A percentile compares a stretch with the other conserved stretches of the same genome.
Evolutionary conservation across 805 yeast species (phyloP).

Genomic region (Candida palmyrensis): DNA sequence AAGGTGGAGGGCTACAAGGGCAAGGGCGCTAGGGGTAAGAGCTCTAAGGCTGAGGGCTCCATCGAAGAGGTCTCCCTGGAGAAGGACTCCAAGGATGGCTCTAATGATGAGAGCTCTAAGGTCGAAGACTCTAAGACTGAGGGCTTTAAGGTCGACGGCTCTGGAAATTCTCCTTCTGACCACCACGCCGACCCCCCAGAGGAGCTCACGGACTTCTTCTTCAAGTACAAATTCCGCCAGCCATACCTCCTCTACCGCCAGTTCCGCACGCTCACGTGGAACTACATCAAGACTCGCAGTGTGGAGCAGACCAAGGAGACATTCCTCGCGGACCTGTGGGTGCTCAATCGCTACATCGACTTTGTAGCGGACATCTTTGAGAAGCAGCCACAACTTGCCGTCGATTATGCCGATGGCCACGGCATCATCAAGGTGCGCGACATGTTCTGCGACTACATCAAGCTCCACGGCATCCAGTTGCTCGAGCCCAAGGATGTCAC

Average conservation of each 20-base stretch:
- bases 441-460: conserved; percentile 48
- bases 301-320: conserved; percentile 35
- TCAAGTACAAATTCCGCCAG: conserved; percentile 92
- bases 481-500: conserved; percentile 16
- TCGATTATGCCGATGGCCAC: conserved; percentile 47
- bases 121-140: no score
- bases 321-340: conserved; percentile 55
- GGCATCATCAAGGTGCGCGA: conserved; percentile 76
- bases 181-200: no score
- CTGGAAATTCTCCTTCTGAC: no score
- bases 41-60: no score
- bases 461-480: conserved; percentile 55
- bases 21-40: no score
- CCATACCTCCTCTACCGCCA: conserved; percentile 89
- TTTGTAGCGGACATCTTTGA: conserved; percentile 58
- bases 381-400: conserved; percentile 40
- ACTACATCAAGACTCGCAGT: conserved; percentile 29
- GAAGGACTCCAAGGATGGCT: neutral
- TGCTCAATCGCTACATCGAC: conserved; percentile 55
- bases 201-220: conserved; percentile 55
- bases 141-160: no score
- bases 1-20: no score
- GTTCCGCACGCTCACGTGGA: conserved; percentile 81
- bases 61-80: no score
- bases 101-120: neutral